Evolutionary conservation across 1,139 yeast species (phyloP).

Genomic region (Lodderomyces metapsilosis): DNA sequence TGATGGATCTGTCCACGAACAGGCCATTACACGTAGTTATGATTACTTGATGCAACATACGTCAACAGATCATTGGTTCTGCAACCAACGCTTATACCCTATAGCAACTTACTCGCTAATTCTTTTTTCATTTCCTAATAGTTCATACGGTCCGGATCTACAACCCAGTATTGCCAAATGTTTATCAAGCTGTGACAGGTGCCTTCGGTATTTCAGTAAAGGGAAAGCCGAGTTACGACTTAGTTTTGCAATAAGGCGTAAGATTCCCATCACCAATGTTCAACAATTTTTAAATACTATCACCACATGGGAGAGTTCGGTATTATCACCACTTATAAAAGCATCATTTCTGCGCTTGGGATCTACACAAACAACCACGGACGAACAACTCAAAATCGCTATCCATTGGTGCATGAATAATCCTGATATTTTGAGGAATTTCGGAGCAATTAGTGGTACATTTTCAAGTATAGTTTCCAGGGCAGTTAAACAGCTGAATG

Average conservation of each 20-base stretch:
- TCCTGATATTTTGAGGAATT: constrained; percentile 45
- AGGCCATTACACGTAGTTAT: constrained; percentile 25
- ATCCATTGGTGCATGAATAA: constrained; percentile 14
- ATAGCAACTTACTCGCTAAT: constrained; percentile 55
- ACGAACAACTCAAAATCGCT: not conserved
- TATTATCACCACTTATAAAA: constrained; percentile 12
- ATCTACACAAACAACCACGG: not conserved
- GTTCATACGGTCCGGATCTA: constrained; percentile 41
- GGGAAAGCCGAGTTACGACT: constrained; percentile 52
- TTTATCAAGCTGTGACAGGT: constrained; percentile 48
- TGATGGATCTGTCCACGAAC: constrained; percentile 24
- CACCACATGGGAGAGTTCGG: constrained; percentile 48
- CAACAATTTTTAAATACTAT: constrained; percentile 50
- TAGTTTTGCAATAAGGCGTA: constrained; percentile 50
- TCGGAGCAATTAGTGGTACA: constrained; percentile 24
- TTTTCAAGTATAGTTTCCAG: constrained; percentile 22
- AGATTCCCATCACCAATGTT: constrained; percentile 48
- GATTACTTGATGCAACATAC: constrained; percentile 23
- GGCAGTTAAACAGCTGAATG: constrained; percentile 5
- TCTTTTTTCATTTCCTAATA: constrained; percentile 57
- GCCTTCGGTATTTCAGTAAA: constrained; percentile 50
- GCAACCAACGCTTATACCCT: constrained; percentile 48
- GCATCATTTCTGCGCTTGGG: not conserved
- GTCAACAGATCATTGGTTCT: constrained; percentile 49
- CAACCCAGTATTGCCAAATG: constrained; percentile 38